A percentile compares a stretch with the other conserved stretches of the same genome.
Conservation (phyloP, 495 filamentous ascomycete genomes). For the Talaromyces nanjingensis region DNA sequence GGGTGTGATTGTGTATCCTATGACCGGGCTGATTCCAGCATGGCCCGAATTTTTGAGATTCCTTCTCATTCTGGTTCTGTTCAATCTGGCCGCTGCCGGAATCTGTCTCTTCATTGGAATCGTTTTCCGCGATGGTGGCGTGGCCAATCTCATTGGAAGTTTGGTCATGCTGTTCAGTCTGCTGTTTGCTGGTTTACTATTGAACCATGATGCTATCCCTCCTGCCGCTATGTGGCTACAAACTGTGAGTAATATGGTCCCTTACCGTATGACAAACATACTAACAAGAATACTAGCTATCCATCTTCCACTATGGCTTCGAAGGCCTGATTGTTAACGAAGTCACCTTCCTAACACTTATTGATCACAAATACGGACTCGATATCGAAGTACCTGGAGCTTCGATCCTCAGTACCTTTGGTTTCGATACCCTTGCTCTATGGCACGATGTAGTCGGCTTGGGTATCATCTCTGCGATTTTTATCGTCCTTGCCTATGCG, state of each 20-base stretch:
- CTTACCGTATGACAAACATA: not conserved
- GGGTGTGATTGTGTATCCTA: slow-evolving; percentile 95
- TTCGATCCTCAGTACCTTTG: slow-evolving; percentile 88
- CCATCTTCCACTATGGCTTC: slow-evolving; percentile 98
- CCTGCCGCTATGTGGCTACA: slow-evolving; percentile 80
- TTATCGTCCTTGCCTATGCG: slow-evolving; percentile 80
- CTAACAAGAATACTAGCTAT: slow-evolving; percentile 47
- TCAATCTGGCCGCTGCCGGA: slow-evolving; percentile 87
- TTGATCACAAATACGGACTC: slow-evolving; percentile 89
- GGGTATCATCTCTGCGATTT: slow-evolving; percentile 71
- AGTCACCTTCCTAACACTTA: slow-evolving; percentile 79
- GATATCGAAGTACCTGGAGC: slow-evolving; percentile 95
- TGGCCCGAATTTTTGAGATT: slow-evolving; percentile 85
- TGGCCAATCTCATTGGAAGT: slow-evolving; percentile 91
- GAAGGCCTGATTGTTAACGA: slow-evolving; percentile 97
- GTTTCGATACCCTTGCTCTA: slow-evolving; percentile 75
- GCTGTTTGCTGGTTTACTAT: slow-evolving; percentile 83
- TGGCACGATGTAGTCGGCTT: slow-evolving; percentile 83
- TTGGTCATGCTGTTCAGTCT: slow-evolving; percentile 97
- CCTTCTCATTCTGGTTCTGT: slow-evolving; percentile 84
- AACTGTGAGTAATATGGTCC: slow-evolving; percentile 41
- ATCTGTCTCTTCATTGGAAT: slow-evolving; percentile 98
- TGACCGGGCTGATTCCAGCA: slow-evolving; percentile 87
- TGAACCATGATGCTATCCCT: slow-evolving; percentile 93
- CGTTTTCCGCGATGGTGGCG: slow-evolving; percentile 81